These are phyloP conservation scores for Termitomyces bulborhizus DNA, from an alignment of 768 basidiomycete species.

Conservation along the genomic window DNA sequence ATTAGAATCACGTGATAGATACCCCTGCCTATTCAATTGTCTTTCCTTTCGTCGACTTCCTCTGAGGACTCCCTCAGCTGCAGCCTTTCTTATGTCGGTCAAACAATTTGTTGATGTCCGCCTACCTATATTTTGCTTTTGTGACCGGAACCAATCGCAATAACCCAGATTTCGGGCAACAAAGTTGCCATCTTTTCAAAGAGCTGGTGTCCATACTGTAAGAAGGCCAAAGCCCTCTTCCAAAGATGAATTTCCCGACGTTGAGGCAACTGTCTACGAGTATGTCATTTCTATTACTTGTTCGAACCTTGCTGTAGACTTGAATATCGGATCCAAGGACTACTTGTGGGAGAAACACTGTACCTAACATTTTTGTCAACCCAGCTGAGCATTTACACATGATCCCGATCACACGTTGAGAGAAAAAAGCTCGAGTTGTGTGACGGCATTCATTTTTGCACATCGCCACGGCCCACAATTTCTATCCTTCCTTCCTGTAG, in stretches of 20 bases:
- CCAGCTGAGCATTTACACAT: too few species aligned
- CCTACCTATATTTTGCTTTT: neutral
- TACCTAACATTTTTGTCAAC: too few species aligned
- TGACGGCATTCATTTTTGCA: too few species aligned
- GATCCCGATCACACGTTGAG: too few species aligned
- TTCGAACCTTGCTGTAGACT: too few species aligned
- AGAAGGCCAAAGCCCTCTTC: constrained; percentile 42
- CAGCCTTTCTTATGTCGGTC: constrained; percentile 27
- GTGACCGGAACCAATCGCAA: neutral
- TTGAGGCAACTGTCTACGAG: constrained; percentile 39
- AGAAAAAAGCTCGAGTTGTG: too few species aligned
- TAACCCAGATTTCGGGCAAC: constrained; percentile 38
- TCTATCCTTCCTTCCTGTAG: too few species aligned
- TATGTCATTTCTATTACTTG: constrained; percentile 23
- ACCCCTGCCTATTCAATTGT: constrained; percentile 15
- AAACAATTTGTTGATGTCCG: constrained; percentile 40
- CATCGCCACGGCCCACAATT: too few species aligned
- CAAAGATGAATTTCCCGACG: constrained; percentile 27
- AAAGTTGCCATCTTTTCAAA: constrained; percentile 62
- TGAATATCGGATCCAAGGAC: too few species aligned
- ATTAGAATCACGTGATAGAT: constrained; percentile 11
- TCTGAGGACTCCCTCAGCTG: constrained; percentile 7
- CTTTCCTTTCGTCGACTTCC: constrained; percentile 9
- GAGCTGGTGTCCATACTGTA: constrained; percentile 48
- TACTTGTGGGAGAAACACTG: too few species aligned